Base-by-base conservation (phyloP, 345 rosid species). In the Salix suchowensis region DNA sequence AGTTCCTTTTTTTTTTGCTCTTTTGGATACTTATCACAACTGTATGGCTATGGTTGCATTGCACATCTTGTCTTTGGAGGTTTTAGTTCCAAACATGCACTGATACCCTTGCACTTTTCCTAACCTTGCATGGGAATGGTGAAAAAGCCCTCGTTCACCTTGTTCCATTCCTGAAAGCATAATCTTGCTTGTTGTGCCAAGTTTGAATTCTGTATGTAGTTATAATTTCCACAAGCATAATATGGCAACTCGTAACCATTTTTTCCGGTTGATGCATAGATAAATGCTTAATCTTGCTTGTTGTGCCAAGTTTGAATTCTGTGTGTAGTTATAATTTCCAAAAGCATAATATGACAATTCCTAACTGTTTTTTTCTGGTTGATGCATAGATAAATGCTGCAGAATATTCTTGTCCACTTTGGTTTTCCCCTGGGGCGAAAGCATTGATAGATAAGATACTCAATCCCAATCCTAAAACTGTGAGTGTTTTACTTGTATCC, bases 371-470 rank as follows among this genome's bases (percentile, higher is more conserved):
- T 36, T 68, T 68, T 77, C 73, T 67, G 68, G 68, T 72, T 75
- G 60, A 61, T 69, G 9, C 76, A 67, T 85, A 92, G 98, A 88
- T 91, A 84, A 87, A 77, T 81, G 97, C 91, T 65, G 96, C 93
- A 23, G 89, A 91, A 39, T 95, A 89, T 84, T 74, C 89, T 76
- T 90, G 86, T 80, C 98, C 98, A 23, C 65, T 73, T 66, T 93
- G 98, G 98, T 93, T 95, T 85, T 91, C 97, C 78, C 72, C 88
- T 21, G 93, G 83, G 40, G 88, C 84, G 34, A 90, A 83, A 84
- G 85, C 90, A 32, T 84, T 95, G 79, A 85, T 95, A 77, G 90
- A 85, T 75, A 91, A 77, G 78, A 89, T 93, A 72, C 94, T 95
- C 75, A 90, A 88, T 79, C 91, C 91, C 75, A 89, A 90, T 81